A percentile compares a stretch with the other conserved stretches of the same genome.
These are phyloP conservation scores for Globisporangium radiosum DNA, from an alignment of 352 stramenopile species.

Conservation along the genomic window DNA sequence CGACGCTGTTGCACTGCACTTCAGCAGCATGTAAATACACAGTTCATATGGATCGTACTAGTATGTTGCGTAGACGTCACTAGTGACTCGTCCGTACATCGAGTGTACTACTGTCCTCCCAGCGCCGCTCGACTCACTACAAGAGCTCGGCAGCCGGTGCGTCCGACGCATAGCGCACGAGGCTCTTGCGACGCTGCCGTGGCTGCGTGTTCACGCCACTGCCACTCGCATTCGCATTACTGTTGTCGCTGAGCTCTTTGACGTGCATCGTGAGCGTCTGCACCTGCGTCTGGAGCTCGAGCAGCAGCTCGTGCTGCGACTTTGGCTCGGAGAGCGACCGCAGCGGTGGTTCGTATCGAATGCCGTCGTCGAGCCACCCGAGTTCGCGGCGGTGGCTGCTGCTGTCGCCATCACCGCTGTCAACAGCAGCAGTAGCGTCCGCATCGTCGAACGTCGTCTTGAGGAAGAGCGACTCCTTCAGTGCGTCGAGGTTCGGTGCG, in stretches of 20 bases:
- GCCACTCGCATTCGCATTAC: not conserved
- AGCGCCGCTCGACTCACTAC: constrained; percentile 1
- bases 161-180: constrained; percentile 9
- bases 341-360: constrained; percentile 10
- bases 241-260: constrained; percentile 3
- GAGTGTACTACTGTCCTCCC: not conserved
- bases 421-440: not conserved
- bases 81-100: not conserved
- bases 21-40: too few species aligned
- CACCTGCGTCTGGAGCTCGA: constrained; percentile 13
- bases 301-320: constrained; percentile 8
- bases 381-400: constrained; percentile 1
- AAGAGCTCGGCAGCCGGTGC: not conserved
- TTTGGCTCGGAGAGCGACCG: constrained; percentile 4
- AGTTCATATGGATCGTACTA: too few species aligned
- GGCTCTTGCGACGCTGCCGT: constrained; percentile 7
- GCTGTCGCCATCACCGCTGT: not conserved
- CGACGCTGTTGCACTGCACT: too few species aligned
- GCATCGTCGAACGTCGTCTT: constrained; percentile 15
- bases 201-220: not conserved
- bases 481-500: constrained; percentile 10
- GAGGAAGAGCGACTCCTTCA: constrained; percentile 14
- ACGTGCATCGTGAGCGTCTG: constrained; percentile 11
- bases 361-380: constrained; percentile 11
- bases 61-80: too few species aligned